Percentiles rank a stretch among this genome's conserved stretches.
Conservation (phyloP, 441 rosid genomes). For the Populus hybrid region DNA sequence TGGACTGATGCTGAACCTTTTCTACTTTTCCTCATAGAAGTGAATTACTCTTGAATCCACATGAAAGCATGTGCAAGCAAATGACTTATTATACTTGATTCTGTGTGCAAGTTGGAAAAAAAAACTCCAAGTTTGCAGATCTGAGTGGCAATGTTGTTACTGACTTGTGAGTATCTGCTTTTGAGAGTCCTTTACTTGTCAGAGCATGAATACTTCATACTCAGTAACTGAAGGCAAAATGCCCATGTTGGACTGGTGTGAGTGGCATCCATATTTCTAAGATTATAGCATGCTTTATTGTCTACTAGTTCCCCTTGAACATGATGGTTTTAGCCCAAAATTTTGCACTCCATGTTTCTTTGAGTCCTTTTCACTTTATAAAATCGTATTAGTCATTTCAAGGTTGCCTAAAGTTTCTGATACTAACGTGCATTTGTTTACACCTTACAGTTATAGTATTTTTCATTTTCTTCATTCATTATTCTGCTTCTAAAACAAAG, state of each 20-base stretch:
- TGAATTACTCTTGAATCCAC: background rate
- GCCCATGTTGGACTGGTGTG: background rate
- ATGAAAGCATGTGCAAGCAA: background rate
- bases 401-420: conserved; percentile 20
- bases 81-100: background rate
- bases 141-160: background rate
- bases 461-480: conserved; percentile 6
- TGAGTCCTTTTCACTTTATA: background rate
- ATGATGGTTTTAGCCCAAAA: background rate
- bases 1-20: background rate
- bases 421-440: conserved; percentile 8
- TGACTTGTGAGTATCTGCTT: background rate
- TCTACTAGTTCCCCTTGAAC: background rate
- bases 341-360: conserved; percentile 12
- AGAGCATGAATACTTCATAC: background rate
- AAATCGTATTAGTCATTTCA: background rate
- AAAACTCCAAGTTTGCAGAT: background rate
- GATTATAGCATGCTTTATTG: background rate
- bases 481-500: conserved; percentile 16
- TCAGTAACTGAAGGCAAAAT: background rate
- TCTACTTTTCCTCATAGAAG: background rate
- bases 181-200: background rate
- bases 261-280: background rate
- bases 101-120: background rate
- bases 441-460: background rate